A percentile compares a stretch with the other conserved stretches of the same genome.
Evolutionary conservation across 2,329 filamentous ascomycete genomes (phyloP).

Genomic region (Claviceps arundinis): DNA sequence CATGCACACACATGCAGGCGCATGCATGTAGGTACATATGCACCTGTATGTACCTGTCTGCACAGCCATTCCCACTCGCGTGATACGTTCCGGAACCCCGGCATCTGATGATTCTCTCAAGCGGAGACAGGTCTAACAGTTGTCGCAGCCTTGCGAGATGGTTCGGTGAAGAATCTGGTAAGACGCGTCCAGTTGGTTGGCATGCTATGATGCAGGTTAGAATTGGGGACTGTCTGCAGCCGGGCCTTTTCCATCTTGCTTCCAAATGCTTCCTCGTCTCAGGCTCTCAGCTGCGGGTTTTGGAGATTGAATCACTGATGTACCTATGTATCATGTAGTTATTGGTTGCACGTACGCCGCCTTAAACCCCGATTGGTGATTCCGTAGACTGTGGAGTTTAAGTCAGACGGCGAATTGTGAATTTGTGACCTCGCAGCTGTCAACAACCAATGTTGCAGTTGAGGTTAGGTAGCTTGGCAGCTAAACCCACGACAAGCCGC

Average conservation of each 20-base stretch:
- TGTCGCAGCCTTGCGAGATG: not conserved
- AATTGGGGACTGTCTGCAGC: not conserved
- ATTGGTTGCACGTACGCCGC: not conserved
- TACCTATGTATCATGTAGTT: not conserved
- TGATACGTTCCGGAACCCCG: not conserved
- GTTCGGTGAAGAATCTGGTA: conserved; percentile 3
- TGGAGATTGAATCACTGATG: not conserved
- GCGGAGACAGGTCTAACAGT: not conserved
- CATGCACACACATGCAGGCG: no score
- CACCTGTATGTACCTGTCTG: no score
- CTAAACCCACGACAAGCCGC: no score
- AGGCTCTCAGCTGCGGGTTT: not conserved
- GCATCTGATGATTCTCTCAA: not conserved
- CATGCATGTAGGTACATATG: no score
- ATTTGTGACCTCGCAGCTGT: no score
- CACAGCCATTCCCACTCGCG: no score
- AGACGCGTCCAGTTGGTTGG: not conserved
- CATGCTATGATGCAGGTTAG: not conserved
- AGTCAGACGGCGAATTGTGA: no score
- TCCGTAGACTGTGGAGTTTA: not conserved
- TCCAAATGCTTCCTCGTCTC: not conserved
- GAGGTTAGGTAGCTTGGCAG: no score
- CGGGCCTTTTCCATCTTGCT: not conserved
- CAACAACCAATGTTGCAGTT: no score
- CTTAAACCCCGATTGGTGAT: not conserved